phyloP scores from a whole-genome alignment of 2,329 filamentous ascomycete species.

The Diaporthe citriasiana region DNA sequence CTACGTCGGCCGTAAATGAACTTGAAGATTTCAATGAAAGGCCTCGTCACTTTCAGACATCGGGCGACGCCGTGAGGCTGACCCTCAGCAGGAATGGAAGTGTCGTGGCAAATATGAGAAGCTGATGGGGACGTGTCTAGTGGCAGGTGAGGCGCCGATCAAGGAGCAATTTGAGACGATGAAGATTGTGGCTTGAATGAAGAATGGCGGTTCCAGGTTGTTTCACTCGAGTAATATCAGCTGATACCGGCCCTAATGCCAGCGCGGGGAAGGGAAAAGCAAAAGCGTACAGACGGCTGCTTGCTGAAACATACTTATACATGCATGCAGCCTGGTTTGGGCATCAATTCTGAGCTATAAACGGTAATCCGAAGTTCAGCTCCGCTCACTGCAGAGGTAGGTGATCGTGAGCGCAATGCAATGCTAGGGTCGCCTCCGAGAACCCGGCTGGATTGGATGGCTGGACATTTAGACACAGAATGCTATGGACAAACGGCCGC shows the following conservation, averaged over 20 bases:
- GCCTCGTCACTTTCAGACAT: too few species aligned
- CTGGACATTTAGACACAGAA: not conserved
- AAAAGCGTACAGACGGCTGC: slow-evolving; percentile 1
- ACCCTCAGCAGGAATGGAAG: not conserved
- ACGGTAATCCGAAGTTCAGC: slow-evolving; percentile 1
- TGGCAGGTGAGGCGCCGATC: not conserved
- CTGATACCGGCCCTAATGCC: slow-evolving; percentile 7
- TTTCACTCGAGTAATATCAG: not conserved
- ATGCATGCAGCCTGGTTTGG: not conserved
- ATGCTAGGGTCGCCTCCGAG: not conserved
- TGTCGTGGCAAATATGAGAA: not conserved
- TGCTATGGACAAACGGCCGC: not conserved
- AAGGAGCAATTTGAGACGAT: not conserved
- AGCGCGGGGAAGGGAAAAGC: slow-evolving; percentile 13
- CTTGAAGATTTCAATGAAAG: not conserved
- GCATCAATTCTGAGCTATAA: not conserved
- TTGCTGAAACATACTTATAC: not conserved
- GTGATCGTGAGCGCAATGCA: not conserved
- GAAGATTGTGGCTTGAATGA: not conserved
- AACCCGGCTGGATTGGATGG: not conserved
- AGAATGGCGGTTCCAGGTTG: slow-evolving; percentile 11
- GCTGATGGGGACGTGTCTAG: not conserved
- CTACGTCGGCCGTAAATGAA: not conserved
- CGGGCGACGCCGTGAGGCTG: not conserved
- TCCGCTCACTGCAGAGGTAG: not conserved